Percentiles rank a stretch among this genome's conserved stretches.
These are phyloP conservation scores for Erythrobasidium hasegawianum DNA, from an alignment of 1,284 basidiomycete species.

Conservation along the genomic window DNA sequence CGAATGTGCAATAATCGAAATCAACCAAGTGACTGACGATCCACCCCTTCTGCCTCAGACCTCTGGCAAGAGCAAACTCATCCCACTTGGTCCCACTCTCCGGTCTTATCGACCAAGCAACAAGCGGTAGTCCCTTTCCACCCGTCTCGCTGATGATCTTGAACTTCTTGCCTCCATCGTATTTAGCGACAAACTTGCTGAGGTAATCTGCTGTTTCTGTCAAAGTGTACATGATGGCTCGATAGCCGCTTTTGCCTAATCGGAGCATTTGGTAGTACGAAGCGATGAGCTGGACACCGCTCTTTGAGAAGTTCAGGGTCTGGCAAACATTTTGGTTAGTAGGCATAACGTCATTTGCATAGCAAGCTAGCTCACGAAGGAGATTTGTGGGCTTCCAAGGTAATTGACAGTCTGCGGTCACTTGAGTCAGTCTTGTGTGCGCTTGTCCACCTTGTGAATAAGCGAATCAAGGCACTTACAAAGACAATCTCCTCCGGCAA, in stretches of 20 bases:
- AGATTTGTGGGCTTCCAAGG: conserved; percentile 40
- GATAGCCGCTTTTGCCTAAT: conserved; percentile 47
- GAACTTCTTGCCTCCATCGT: conserved; percentile 43
- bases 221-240: conserved; percentile 48
- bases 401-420: conserved; percentile 37
- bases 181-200: conserved; percentile 38
- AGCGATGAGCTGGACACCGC: conserved; percentile 39
- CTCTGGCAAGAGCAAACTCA: conserved; percentile 43
- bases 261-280: conserved; percentile 45
- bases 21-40: conserved; percentile 38
- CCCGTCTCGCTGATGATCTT: conserved; percentile 42
- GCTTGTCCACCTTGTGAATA: not conserved
- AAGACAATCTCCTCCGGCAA: conserved; percentile 49
- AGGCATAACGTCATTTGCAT: conserved; percentile 2
- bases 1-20: conserved; percentile 19
- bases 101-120: conserved; percentile 45
- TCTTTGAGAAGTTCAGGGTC: conserved; percentile 49
- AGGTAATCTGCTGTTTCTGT: conserved; percentile 43
- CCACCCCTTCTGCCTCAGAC: conserved; percentile 44
- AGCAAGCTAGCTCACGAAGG: not conserved
- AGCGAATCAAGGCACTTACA: conserved; percentile 41
- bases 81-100: conserved; percentile 33
- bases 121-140: conserved; percentile 45
- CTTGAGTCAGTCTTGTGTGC: not conserved
- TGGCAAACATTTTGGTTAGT: conserved; percentile 41